A percentile compares a stretch with the other conserved stretches of the same genome.
These are phyloP conservation scores for Alternaria longipes DNA, from an alignment of 2,329 filamentous ascomycete genomes.

Conservation along the genomic window DNA sequence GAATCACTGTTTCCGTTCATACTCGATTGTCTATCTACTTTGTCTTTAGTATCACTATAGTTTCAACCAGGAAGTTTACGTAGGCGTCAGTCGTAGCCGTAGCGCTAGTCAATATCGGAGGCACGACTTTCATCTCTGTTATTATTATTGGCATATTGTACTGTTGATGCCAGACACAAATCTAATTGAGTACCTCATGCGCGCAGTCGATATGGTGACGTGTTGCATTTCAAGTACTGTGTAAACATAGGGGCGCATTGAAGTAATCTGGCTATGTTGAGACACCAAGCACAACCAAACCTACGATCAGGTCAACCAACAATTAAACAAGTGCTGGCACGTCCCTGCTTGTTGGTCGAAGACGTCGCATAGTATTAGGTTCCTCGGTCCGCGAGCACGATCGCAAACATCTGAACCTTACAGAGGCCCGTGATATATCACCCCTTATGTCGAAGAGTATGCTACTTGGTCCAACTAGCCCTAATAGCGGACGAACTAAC, in stretches of 20 bases:
- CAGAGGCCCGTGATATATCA: constrained; percentile 2
- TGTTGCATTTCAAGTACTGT: neutral
- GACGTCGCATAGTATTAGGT: constrained; percentile 1
- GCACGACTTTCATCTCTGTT: neutral
- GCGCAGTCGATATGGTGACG: neutral
- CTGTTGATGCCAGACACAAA: neutral
- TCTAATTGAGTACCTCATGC: neutral
- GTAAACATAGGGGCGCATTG: neutral
- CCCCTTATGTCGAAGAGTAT: constrained; percentile 4
- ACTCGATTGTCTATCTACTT: neutral
- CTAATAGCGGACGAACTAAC: neutral
- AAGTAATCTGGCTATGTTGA: constrained; percentile 2
- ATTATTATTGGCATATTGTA: neutral
- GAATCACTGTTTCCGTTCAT: neutral
- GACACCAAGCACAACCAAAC: neutral
- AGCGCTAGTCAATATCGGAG: neutral
- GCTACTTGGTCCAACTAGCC: neutral
- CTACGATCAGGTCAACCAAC: neutral
- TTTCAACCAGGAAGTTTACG: neutral
- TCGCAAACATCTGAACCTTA: constrained; percentile 5
- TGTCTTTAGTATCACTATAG: neutral
- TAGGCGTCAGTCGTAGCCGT: neutral
- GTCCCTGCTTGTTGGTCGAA: constrained; percentile 1
- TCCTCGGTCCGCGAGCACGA: constrained; percentile 2
- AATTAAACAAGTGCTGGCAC: neutral